These are phyloP conservation scores for Mallotus nudiflorus DNA, from an alignment of 345 rosid species.

Conservation along the genomic window DNA sequence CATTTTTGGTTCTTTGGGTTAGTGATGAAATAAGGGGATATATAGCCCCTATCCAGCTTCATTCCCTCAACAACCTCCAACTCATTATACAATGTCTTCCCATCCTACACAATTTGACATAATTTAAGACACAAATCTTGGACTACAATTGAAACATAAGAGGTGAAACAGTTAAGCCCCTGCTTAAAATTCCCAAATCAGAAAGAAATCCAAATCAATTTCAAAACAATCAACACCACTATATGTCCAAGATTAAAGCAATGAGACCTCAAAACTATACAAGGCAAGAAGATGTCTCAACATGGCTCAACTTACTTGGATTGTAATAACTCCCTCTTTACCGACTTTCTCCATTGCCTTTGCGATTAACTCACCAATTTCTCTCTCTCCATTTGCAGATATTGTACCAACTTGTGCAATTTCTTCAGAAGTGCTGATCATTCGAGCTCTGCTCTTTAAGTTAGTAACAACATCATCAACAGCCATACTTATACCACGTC, in stretches of 20 bases:
- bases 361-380: slow-evolving; percentile 97
- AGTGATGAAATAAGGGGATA: slow-evolving; percentile 92
- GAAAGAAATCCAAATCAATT: not conserved
- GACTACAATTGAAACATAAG: too few relatives aligned
- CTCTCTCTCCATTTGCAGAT: slow-evolving; percentile 97
- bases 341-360: slow-evolving; percentile 99
- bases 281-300: not conserved
- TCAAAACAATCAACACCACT: not conserved
- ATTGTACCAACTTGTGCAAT: slow-evolving; percentile 99
- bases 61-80: slow-evolving; percentile 98
- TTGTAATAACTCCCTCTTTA: slow-evolving; percentile 97
- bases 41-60: slow-evolving; percentile 97
- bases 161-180: not conserved
- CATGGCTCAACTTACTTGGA: slow-evolving; percentile 53
- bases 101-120: slow-evolving; percentile 55
- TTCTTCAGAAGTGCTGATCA: slow-evolving; percentile 98
- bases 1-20: slow-evolving; percentile 92
- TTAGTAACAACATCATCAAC: slow-evolving; percentile 86
- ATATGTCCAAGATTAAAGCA: not conserved
- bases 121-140: not conserved
- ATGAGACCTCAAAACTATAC: not conserved
- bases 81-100: slow-evolving; percentile 87
- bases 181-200: not conserved
- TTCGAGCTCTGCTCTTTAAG: slow-evolving; percentile 87
- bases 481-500: slow-evolving; percentile 92